phyloP scores from a whole-genome alignment of 2,329 filamentous ascomycete species.

The Claviceps paspali region DNA sequence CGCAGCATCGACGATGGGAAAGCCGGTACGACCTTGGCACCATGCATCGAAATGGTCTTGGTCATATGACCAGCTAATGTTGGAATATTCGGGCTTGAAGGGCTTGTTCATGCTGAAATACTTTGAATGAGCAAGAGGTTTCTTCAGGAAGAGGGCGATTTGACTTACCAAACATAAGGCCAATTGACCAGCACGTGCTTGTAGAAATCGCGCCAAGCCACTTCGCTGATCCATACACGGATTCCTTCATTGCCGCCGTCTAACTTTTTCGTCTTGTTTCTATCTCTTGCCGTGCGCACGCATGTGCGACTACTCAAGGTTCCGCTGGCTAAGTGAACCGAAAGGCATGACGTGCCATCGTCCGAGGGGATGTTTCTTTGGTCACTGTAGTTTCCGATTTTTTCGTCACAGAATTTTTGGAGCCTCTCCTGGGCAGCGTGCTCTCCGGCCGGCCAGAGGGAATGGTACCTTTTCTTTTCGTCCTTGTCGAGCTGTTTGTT shows the following conservation, averaged over 20 bases:
- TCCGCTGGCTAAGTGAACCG: slow-evolving; percentile 57
- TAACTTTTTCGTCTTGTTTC: slow-evolving; percentile 49
- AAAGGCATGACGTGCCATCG: slow-evolving; percentile 50
- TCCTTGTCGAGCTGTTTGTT: slow-evolving; percentile 46
- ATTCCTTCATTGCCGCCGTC: slow-evolving; percentile 52
- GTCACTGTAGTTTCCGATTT: slow-evolving; percentile 44
- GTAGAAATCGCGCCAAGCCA: slow-evolving; percentile 82
- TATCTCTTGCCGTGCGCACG: slow-evolving; percentile 44
- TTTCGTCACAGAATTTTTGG: slow-evolving; percentile 50
- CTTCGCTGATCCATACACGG: slow-evolving; percentile 61
- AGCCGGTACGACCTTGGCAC: slow-evolving; percentile 61
- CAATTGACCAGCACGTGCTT: slow-evolving; percentile 72
- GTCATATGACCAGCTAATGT: slow-evolving; percentile 72
- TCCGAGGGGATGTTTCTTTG: slow-evolving; percentile 50
- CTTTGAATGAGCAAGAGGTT: neutral
- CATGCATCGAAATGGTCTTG: slow-evolving; percentile 54
- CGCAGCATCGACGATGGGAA: slow-evolving; percentile 71
- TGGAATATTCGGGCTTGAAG: slow-evolving; percentile 68
- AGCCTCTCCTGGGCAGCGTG: slow-evolving; percentile 52
- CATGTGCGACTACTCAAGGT: slow-evolving; percentile 53
- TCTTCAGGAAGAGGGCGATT: neutral
- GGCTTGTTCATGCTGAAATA: slow-evolving; percentile 39
- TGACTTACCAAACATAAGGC: slow-evolving; percentile 60
- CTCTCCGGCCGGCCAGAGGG: slow-evolving; percentile 62
- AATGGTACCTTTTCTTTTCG: slow-evolving; percentile 39